These are phyloP conservation scores for Pythium brassicae DNA, from an alignment of 352 stramenopile species.

Conservation along the genomic window DNA sequence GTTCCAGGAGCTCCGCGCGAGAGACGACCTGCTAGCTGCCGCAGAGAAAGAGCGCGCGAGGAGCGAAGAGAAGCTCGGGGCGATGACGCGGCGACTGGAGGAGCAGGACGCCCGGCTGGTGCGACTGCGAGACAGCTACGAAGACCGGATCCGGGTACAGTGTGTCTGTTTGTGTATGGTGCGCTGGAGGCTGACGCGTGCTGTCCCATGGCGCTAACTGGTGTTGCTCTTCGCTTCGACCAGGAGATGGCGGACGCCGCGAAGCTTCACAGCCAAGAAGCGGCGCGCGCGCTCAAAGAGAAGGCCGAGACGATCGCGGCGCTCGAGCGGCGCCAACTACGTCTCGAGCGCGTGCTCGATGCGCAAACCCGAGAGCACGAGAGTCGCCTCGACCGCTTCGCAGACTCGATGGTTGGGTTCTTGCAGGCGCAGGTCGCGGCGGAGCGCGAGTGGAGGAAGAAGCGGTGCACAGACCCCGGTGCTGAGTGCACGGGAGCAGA, in stretches of 20 bases:
- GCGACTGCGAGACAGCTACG: constrained; percentile 35
- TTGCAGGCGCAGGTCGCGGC: constrained; percentile 49
- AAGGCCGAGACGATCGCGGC: constrained; percentile 23
- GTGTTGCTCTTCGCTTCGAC: not conserved
- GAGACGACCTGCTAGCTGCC: constrained; percentile 19
- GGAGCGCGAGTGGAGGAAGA: constrained; percentile 38
- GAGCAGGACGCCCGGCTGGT: constrained; percentile 31
- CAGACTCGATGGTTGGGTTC: constrained; percentile 45
- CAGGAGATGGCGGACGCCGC: constrained; percentile 21
- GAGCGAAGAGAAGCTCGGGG: constrained; percentile 39
- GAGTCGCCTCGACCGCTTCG: constrained; percentile 46
- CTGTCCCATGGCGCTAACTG: too few relatives aligned
- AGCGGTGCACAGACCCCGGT: not conserved
- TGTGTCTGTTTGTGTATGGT: not conserved
- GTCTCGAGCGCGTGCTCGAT: constrained; percentile 34
- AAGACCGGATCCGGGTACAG: constrained; percentile 32
- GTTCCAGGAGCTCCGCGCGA: constrained; percentile 37
- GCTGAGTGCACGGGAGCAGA: not conserved
- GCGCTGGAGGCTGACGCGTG: too few relatives aligned
- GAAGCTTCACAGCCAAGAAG: constrained; percentile 25
- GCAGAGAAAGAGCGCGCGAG: constrained; percentile 24
- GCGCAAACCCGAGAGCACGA: constrained; percentile 48
- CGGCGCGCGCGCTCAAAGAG: constrained; percentile 21
- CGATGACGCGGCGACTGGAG: constrained; percentile 31
- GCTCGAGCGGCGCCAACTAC: constrained; percentile 39